A percentile compares a stretch with the other conserved stretches of the same genome.
Conservation (phyloP, 768 basidiomycete species). For the Pisolithus sp. region DNA sequence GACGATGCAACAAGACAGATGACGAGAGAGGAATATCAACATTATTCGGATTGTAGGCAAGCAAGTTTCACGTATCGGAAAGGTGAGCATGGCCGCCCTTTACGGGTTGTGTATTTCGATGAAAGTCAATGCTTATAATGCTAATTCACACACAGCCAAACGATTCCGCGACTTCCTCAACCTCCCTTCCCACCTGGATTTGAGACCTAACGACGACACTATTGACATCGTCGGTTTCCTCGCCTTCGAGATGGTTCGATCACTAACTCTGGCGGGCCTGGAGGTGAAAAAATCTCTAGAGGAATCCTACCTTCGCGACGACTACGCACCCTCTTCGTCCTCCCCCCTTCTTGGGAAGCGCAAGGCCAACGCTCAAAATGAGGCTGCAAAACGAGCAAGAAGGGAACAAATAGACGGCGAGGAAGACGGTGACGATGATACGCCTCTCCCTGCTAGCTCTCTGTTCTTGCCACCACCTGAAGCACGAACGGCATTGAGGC, state of each 20-base stretch:
- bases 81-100: slow-evolving; percentile 41
- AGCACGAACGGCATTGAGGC: slow-evolving; percentile 67
- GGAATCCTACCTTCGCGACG: slow-evolving; percentile 61
- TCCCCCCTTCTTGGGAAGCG: slow-evolving; percentile 67
- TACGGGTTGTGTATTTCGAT: not conserved
- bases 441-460: slow-evolving; percentile 60
- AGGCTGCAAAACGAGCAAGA: slow-evolving; percentile 40
- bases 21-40: slow-evolving; percentile 95
- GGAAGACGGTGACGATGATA: slow-evolving; percentile 56
- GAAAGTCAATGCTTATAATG: no score
- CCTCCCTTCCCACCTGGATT: slow-evolving; percentile 77
- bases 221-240: slow-evolving; percentile 96
- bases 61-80: slow-evolving; percentile 97
- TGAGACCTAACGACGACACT: slow-evolving; percentile 90
- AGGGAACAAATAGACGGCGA: slow-evolving; percentile 42
- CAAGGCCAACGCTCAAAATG: slow-evolving; percentile 46
- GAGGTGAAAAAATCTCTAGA: slow-evolving; percentile 77
- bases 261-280: slow-evolving; percentile 82
- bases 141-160: slow-evolving; percentile 51
- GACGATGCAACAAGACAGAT: slow-evolving; percentile 93
- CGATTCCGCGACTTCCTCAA: slow-evolving; percentile 94
- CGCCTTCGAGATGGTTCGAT: slow-evolving; percentile 94
- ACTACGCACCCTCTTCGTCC: slow-evolving; percentile 38
- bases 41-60: slow-evolving; percentile 94
- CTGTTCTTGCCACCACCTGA: slow-evolving; percentile 80